Evolutionary conservation across 176 grass and related monocot species (phyloP).

Genomic region (Cymbopogon citratus): DNA sequence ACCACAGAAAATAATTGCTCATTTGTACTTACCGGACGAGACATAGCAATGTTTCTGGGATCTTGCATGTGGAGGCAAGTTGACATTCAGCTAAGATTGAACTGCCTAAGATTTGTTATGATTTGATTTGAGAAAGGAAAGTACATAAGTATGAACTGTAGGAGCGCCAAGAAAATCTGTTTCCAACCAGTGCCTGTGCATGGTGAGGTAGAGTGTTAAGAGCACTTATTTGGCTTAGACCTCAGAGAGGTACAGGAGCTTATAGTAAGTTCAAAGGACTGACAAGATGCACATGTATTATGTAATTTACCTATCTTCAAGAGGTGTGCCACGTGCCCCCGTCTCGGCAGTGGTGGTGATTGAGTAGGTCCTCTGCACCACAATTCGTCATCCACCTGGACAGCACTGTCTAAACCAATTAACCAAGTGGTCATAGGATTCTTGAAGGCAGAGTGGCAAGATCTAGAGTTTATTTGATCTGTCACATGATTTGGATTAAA

Average conservation of each 20-base stretch:
- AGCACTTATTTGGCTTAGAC: background rate
- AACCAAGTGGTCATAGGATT: background rate
- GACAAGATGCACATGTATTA: background rate
- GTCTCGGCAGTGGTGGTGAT: background rate
- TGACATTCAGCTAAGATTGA: conserved; percentile 20
- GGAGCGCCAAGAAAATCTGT: background rate
- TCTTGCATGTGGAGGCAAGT: conserved; percentile 30
- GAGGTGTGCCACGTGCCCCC: background rate
- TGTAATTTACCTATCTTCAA: background rate
- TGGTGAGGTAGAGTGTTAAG: background rate
- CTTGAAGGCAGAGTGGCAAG: background rate
- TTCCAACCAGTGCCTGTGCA: conserved; percentile 1
- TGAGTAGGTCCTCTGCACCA: background rate
- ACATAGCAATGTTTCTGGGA: conserved; percentile 21
- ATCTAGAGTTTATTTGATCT: background rate
- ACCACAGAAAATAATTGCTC: background rate
- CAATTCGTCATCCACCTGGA: background rate
- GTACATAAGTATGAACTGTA: background rate
- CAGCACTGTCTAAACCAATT: background rate
- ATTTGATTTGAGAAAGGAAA: background rate
- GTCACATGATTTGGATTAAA: background rate
- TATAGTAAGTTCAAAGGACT: background rate
- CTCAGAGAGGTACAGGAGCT: background rate
- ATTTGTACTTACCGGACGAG: conserved; percentile 19
- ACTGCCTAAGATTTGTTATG: conserved; percentile 11